Evolutionary conservation across 2,329 filamentous ascomycete species (phyloP).

Genomic region (Botrytis galanthina): DNA sequence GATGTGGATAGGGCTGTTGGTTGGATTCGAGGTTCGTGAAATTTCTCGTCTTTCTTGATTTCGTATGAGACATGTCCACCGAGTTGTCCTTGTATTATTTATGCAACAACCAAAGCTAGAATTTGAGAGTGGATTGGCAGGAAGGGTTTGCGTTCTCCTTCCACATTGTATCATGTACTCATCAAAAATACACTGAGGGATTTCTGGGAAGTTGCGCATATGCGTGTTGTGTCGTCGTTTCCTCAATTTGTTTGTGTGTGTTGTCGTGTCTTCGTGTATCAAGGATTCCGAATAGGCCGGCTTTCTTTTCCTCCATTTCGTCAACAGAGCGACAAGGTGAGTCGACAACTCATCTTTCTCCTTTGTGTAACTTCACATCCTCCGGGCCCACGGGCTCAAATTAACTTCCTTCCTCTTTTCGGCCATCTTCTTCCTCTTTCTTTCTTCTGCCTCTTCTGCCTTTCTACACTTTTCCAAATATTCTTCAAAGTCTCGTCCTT

Average conservation of each 20-base stretch:
- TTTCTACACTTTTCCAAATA: conserved; percentile 20
- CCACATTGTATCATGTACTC: neutral
- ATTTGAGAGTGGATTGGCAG: neutral
- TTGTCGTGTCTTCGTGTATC: neutral
- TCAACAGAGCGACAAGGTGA: neutral
- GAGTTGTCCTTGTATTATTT: neutral
- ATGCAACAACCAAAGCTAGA: neutral
- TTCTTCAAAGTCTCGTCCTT: conserved; percentile 12
- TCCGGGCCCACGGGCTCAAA: conserved; percentile 32
- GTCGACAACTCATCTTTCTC: neutral
- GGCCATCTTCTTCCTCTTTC: conserved; percentile 38
- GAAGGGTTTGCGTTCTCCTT: neutral
- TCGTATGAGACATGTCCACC: neutral
- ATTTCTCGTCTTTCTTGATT: neutral
- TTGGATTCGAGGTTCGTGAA: neutral
- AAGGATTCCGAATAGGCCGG: neutral
- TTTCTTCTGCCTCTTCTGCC: conserved; percentile 16
- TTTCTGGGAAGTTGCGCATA: neutral
- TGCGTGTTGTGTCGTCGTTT: neutral
- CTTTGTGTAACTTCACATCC: conserved; percentile 10
- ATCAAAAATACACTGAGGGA: neutral
- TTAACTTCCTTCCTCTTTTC: conserved; percentile 46
- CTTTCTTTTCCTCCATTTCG: neutral
- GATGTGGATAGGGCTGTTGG: neutral
- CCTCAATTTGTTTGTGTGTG: neutral